A percentile compares a stretch with the other conserved stretches of the same genome.
These are phyloP conservation scores for Dunaliella primolecta DNA, from an alignment of 139 green algal species.

Conservation along the genomic window DNA sequence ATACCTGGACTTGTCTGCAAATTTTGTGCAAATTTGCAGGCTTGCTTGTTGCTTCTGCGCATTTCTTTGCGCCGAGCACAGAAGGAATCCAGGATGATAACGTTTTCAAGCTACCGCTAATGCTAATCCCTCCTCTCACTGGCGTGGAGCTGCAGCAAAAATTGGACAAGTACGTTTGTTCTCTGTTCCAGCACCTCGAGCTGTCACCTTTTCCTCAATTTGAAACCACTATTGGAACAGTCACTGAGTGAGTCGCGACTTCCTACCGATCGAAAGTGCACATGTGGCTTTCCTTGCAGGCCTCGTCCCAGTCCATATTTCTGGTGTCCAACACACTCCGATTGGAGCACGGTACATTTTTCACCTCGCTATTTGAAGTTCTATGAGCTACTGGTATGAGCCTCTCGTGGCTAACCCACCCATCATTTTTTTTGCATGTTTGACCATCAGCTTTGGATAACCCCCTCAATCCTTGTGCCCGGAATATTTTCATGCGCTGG, in stretches of 20 bases:
- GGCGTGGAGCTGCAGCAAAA: not conserved
- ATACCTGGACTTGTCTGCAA: no score
- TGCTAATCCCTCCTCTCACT: not conserved
- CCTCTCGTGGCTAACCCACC: no score
- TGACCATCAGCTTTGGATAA: not conserved
- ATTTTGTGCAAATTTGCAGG: no score
- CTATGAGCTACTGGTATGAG: no score
- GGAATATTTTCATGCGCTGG: not conserved
- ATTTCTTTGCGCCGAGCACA: no score
- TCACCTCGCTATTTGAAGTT: no score
- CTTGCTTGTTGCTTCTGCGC: no score
- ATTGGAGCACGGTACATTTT: not conserved
- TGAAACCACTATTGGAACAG: no score
- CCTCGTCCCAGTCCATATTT: not conserved
- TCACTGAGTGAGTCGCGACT: not conserved
- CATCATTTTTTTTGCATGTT: no score
- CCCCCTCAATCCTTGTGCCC: not conserved
- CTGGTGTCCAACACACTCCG: not conserved
- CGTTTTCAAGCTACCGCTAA: not conserved
- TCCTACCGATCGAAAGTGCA: not conserved
- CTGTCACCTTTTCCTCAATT: no score
- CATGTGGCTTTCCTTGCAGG: not conserved
- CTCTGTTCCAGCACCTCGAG: no score
- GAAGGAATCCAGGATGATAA: no score
- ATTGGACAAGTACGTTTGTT: not conserved